Evolutionary conservation across 2,329 filamentous ascomycete genomes (phyloP).

Genomic region (Ceratocystis albifundus): DNA sequence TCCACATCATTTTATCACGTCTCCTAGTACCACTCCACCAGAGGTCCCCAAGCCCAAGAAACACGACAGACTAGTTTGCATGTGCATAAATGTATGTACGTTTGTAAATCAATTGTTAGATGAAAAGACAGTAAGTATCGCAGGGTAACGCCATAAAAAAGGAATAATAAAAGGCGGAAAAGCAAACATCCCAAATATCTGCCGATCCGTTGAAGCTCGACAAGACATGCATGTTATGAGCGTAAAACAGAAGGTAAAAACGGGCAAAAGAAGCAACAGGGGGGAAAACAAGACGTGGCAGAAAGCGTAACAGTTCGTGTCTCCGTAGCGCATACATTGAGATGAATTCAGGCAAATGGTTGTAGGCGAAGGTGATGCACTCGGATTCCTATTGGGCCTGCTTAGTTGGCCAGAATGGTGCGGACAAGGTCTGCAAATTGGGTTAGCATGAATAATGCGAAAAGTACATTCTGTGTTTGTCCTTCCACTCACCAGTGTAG

Average conservation of each 20-base stretch:
- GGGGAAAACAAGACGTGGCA: not conserved
- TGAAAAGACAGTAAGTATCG: constrained; percentile 6
- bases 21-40: not conserved
- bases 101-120: constrained; percentile 11
- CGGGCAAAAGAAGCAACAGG: not conserved
- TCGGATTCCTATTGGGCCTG: constrained; percentile 21
- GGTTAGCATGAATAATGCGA: constrained; percentile 16
- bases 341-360: constrained; percentile 12
- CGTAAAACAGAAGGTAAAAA: constrained; percentile 9
- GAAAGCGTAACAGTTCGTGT: constrained; percentile 23
- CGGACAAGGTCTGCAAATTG: constrained; percentile 59
- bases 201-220: constrained; percentile 6
- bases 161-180: not conserved
- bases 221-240: not conserved
- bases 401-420: constrained; percentile 73
- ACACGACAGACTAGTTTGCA: not conserved
- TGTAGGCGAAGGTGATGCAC: constrained; percentile 11
- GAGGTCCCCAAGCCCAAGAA: not conserved
- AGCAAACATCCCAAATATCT: constrained; percentile 7
- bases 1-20: not conserved
- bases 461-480: not conserved
- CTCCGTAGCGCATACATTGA: constrained; percentile 11
- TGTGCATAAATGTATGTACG: constrained; percentile 1
- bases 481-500: constrained; percentile 65
- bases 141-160: constrained; percentile 6